These are phyloP conservation scores for Bryum argenteum DNA, from an alignment of 225 moss, liverwort and hornwort species.

Conservation along the genomic window DNA sequence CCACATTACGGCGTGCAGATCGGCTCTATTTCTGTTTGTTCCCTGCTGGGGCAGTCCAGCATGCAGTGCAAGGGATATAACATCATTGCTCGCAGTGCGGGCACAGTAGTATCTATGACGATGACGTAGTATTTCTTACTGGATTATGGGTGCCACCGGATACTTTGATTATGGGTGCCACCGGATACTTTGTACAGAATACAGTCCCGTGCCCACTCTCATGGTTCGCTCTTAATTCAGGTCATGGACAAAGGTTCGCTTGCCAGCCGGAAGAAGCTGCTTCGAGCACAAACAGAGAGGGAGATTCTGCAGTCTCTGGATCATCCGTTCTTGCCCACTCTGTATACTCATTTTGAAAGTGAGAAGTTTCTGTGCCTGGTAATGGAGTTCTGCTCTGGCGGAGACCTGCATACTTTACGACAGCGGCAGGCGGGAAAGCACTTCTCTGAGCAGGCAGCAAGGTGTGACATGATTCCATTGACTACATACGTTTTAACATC, in stretches of 20 bases:
- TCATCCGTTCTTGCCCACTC: constrained; percentile 91
- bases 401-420: constrained; percentile 84
- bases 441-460: constrained; percentile 75
- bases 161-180: background rate
- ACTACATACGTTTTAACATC: constrained; percentile 1
- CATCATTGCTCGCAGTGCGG: background rate
- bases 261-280: constrained; percentile 80
- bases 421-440: constrained; percentile 82
- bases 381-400: constrained; percentile 96
- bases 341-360: constrained; percentile 96
- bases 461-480: constrained; percentile 42
- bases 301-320: constrained; percentile 85
- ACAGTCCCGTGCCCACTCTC: background rate
- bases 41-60: background rate
- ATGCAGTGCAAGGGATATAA: background rate
- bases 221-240: constrained; percentile 24
- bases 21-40: background rate
- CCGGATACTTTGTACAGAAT: background rate
- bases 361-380: constrained; percentile 88
- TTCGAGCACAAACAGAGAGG: constrained; percentile 92
- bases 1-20: background rate
- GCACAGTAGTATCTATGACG: background rate
- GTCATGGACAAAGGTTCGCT: constrained; percentile 92
- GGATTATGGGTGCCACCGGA: background rate
- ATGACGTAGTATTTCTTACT: background rate